Conservation (phyloP, 176 grass and related monocot genomes). For the Avena sativa region DNA sequence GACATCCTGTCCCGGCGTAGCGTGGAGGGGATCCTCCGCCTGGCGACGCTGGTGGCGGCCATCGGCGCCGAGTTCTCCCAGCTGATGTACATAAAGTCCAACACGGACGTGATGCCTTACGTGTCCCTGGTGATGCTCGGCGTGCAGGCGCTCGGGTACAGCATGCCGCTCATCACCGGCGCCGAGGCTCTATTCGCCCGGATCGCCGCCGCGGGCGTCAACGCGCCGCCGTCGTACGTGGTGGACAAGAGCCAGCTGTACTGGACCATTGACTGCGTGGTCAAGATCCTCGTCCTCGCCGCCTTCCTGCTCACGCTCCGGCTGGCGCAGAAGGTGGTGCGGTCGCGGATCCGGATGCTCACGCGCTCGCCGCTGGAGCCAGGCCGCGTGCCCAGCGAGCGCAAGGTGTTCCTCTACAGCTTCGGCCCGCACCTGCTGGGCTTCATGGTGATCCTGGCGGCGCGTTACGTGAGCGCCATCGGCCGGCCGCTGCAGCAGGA, state of each 20-base stretch:
- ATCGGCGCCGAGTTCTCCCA: conserved; percentile 64
- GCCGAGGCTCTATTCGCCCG: conserved; percentile 81
- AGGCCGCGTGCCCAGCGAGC: conserved; percentile 75
- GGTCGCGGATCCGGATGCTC: conserved; percentile 77
- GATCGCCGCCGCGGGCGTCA: conserved; percentile 44
- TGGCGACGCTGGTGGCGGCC: conserved; percentile 66
- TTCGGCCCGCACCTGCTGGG: conserved; percentile 58
- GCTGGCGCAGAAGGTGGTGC: conserved; percentile 84
- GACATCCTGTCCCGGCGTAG: conserved; percentile 79
- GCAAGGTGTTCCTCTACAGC: conserved; percentile 59
- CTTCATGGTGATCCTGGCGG: conserved; percentile 59
- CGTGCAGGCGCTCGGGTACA: conserved; percentile 84
- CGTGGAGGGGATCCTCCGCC: conserved; percentile 82
- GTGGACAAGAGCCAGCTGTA: conserved; percentile 71
- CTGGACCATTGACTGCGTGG: conserved; percentile 79
- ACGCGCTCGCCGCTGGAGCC: conserved; percentile 80
- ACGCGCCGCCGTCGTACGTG: conserved; percentile 54
- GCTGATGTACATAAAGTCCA: conserved; percentile 73
- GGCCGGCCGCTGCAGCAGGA: conserved; percentile 55
- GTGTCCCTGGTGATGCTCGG: conserved; percentile 82
- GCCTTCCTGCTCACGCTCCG: conserved; percentile 78
- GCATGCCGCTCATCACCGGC: conserved; percentile 82
- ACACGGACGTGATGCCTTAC: conserved; percentile 65
- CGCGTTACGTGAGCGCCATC: conserved; percentile 60
- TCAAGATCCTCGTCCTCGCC: conserved; percentile 78